Base-by-base conservation (phyloP, 2,329 filamentous ascomycete genomes). In the Aschersonia sp. region DNA sequence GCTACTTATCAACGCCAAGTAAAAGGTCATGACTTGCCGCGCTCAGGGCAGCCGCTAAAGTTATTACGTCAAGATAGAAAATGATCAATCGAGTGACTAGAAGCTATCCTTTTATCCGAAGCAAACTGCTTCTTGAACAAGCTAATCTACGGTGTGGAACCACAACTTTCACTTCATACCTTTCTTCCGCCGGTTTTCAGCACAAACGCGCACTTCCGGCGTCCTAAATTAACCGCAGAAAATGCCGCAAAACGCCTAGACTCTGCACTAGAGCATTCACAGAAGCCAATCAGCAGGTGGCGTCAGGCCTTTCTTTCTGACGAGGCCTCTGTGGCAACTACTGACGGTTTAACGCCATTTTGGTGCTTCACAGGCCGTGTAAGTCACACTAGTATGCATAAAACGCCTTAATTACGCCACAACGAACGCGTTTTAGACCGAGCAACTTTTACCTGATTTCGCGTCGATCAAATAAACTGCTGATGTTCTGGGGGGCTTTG, bases 401-500 rank as follows among this genome's bases (percentile, higher is more conserved):
- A 11, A 37, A 37, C 6, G 33, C n/a, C 47, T 32, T 32, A 41
- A 39, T 45, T 43, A 42, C 14, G 30, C 33, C 11, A 11, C 10
- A 33, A 32, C 46, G 47, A 45, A 51, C 35, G 33, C n/a, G 11
- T 12, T 42, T 33, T 46, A 49, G 45, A 43, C 29, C 31, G 14
- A 49, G 42, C 31, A 31, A 35, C 41, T 51, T 32, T 8, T 45
- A 11, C 5, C 5, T 32, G 43, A 39, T 47, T 46, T 30, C 47
- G 30, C 31, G 49, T n/a, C 45, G 30, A 35, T 41, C 33, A 45
- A 31, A 32, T n/a, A 51, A 51, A 43, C 47, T 41, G 6, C 30
- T 49, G 32, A 51, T 51, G n/a, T 51, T 49, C 42, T 51, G 10
- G 45, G 44, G 6, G n/a, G 44, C 37, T 49, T 51, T 45, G 11